phyloP scores from a whole-genome alignment of 805 yeast genomes.

The Metschnikowia amazonensis region DNA sequence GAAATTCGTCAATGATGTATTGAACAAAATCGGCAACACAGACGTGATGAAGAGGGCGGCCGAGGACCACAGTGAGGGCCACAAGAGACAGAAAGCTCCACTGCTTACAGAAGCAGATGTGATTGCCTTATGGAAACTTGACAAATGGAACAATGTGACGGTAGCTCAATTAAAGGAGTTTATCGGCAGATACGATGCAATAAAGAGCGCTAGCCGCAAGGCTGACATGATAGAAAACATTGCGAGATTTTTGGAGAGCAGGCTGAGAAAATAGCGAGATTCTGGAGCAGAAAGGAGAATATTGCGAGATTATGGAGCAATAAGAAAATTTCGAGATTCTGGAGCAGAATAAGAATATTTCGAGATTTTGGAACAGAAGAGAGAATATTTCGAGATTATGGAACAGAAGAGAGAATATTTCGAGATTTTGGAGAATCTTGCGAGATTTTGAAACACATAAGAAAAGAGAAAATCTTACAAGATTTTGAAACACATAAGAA shows the following conservation, averaged over 20 bases:
- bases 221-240: slow-evolving; percentile 44
- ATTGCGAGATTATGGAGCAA: too few species aligned
- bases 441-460: too few species aligned
- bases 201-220: slow-evolving; percentile 38
- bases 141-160: slow-evolving; percentile 34
- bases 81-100: slow-evolving; percentile 8
- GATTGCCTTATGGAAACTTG: slow-evolving; percentile 40
- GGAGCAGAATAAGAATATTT: too few species aligned
- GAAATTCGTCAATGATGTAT: slow-evolving; percentile 5
- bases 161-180: slow-evolving; percentile 42
- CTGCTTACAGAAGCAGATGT: slow-evolving; percentile 34
- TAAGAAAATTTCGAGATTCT: too few species aligned
- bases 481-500: too few species aligned
- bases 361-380: too few species aligned
- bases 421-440: too few species aligned
- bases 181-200: slow-evolving; percentile 30
- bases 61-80: slow-evolving; percentile 3
- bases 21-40: slow-evolving; percentile 9
- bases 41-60: slow-evolving; percentile 14
- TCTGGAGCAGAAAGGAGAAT: too few species aligned
- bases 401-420: too few species aligned
- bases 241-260: slow-evolving; percentile 10
- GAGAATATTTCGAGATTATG: too few species aligned
- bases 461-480: too few species aligned
- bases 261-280: too few species aligned